Base-by-base conservation (phyloP, 2,329 filamentous ascomycete species). In the Claviceps sp. region DNA sequence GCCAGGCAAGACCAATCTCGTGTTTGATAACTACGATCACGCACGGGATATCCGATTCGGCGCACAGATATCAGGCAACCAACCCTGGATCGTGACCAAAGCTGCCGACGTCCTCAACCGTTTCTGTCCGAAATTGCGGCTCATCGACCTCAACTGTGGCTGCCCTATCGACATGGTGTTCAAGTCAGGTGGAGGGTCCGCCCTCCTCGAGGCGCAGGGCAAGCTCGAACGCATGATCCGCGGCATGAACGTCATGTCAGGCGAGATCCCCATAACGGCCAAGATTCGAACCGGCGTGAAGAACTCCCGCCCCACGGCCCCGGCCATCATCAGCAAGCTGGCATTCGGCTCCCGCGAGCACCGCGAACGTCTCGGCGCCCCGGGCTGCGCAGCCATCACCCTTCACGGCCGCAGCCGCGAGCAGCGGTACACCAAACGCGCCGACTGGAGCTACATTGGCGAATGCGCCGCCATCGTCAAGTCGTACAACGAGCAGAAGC, bases 81-180 rank as follows among this genome's bases (percentile, higher is more conserved):
- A 94, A 65, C 88, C 90, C 14, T 95, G 88, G 86, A 76, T 89
- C 51, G 91, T 87, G 2, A 77, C 91, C 64, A 96, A 95, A 71
- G 83, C 88, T 0, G 86, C 91, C 1, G 89, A 97, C 65, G 78
- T 85, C 3, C 71, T 98, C 46, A 83, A 84, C 5, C 76, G 77
- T 34, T 80, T 86, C 56, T 82, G 90, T 52, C 90, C 93, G 3
- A 80, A 88, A 60, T 77, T 98, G 20, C 86, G 93, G 38, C 81
- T 95, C 40, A 86, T 98, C 57, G 93, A 98, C 62, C 74, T 98
- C 59, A 98, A 98, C 72, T 97, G 91, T 61, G 93, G 93, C 45
- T 98, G 93, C 63, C 93, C 93, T 4, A 96, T 98, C 63, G 93
- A 98, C 64, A 80, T 96, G 59, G 84, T 98, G 49, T 97, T 82